Evolutionary conservation across 2,329 filamentous ascomycete species (phyloP).

Genomic region (Arachnopeziza araneosa): DNA sequence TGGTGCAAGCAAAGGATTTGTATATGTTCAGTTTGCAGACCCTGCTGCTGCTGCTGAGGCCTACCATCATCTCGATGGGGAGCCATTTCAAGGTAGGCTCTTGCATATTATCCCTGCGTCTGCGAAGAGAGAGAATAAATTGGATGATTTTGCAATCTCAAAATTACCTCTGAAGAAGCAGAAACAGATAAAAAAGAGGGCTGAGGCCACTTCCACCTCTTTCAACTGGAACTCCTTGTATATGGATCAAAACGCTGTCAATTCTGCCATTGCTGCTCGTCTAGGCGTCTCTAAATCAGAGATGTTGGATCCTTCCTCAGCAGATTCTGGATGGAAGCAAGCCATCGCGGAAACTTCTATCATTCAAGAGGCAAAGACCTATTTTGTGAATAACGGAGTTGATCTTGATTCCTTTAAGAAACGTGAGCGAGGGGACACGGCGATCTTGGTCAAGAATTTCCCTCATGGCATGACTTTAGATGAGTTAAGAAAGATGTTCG

Average conservation of each 20-base stretch:
- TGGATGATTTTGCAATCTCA: constrained; percentile 85
- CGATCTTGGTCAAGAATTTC: constrained; percentile 93
- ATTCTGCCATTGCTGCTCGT: constrained; percentile 79
- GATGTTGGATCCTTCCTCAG: constrained; percentile 88
- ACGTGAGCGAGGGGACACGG: constrained; percentile 75
- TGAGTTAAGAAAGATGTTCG: constrained; percentile 46
- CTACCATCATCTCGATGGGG: constrained; percentile 73
- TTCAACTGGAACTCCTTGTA: constrained; percentile 99
- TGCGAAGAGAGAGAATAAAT: constrained; percentile 71
- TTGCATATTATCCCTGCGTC: constrained; percentile 84
- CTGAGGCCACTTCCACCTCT: constrained; percentile 67
- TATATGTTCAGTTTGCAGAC: constrained; percentile 74
- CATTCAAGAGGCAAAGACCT: constrained; percentile 93
- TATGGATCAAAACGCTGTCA: constrained; percentile 94
- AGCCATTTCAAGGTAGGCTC: constrained; percentile 86
- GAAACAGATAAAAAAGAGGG: constrained; percentile 79
- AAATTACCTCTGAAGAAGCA: constrained; percentile 94
- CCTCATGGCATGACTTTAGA: constrained; percentile 59
- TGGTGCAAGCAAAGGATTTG: constrained; percentile 81
- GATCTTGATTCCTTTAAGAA: constrained; percentile 89
- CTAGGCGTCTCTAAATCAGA: constrained; percentile 88
- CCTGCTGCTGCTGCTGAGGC: constrained; percentile 70
- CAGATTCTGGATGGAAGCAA: constrained; percentile 92
- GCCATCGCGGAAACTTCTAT: constrained; percentile 93
- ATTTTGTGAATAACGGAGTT: constrained; percentile 81